Conservation (phyloP, 768 basidiomycete species). For the Boletus pseudopeckii region DNA sequence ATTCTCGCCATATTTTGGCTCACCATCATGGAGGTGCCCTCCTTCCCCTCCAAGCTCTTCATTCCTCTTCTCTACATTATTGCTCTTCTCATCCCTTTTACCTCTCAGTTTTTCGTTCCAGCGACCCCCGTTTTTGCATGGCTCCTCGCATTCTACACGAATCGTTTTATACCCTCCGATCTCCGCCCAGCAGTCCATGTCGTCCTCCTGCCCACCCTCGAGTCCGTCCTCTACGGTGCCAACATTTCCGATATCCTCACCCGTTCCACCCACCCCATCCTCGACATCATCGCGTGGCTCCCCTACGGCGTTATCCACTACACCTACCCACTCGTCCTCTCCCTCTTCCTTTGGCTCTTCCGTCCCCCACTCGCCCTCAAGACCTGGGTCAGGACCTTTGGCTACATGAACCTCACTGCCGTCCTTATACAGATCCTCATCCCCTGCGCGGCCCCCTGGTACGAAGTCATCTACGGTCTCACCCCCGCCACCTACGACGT, state of each 20-base stretch:
- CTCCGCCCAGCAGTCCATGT: constrained; percentile 87
- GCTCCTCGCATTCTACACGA: constrained; percentile 83
- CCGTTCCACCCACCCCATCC: constrained; percentile 84
- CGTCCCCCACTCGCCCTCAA: constrained; percentile 75
- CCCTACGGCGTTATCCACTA: constrained; percentile 98
- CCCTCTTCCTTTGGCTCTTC: constrained; percentile 86
- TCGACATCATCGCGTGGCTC: constrained; percentile 94
- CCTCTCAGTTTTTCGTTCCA: constrained; percentile 87
- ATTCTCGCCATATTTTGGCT: constrained; percentile 68
- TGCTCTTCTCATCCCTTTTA: constrained; percentile 77
- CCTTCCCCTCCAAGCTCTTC: constrained; percentile 68
- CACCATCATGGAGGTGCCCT: constrained; percentile 63
- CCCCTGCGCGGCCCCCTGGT: constrained; percentile 96
- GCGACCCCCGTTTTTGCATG: constrained; percentile 85
- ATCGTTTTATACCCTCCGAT: constrained; percentile 74
- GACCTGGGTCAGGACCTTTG: constrained; percentile 84
- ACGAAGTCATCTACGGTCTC: constrained; percentile 94
- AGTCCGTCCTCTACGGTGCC: constrained; percentile 93
- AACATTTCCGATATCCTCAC: constrained; percentile 98
- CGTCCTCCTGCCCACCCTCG: constrained; percentile 89
- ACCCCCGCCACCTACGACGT: constrained; percentile 92
- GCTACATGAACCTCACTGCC: constrained; percentile 88
- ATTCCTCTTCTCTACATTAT: constrained; percentile 71
- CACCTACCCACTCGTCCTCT: constrained; percentile 80
- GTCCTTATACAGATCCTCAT: constrained; percentile 86